Evolutionary conservation across 2,329 filamentous ascomycete genomes (phyloP).

Genomic region (Aspergillus jensenii): DNA sequence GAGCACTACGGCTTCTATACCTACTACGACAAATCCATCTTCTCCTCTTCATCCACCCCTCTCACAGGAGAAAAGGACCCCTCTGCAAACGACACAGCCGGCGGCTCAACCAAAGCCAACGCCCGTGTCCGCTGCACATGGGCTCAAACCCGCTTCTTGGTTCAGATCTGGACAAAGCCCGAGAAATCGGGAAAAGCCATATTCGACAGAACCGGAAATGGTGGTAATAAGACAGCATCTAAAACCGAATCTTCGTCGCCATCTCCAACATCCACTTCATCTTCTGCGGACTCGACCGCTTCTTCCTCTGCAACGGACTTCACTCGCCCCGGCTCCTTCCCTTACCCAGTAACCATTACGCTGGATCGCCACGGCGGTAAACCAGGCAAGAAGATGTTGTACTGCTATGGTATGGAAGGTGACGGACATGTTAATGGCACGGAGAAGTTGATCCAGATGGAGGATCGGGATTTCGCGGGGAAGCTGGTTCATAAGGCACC

Average conservation of each 20-base stretch:
- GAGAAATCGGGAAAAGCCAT: conserved; percentile 31
- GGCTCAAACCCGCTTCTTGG: conserved; percentile 60
- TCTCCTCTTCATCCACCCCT: conserved; percentile 62
- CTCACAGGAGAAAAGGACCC: conserved; percentile 45
- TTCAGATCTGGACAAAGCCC: conserved; percentile 63
- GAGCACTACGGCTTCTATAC: conserved; percentile 95
- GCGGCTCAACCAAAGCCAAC: conserved; percentile 48
- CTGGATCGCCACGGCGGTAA: conserved; percentile 61
- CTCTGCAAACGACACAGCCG: conserved; percentile 42
- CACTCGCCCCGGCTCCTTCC: conserved; percentile 57
- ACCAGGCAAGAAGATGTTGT: conserved; percentile 55
- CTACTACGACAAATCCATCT: conserved; percentile 86
- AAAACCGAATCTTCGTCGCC: not conserved
- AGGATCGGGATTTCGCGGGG: conserved; percentile 54
- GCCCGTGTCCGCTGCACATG: conserved; percentile 57
- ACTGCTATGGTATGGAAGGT: conserved; percentile 59
- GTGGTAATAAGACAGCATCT: not conserved
- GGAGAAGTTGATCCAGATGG: conserved; percentile 50
- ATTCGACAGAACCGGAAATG: conserved; percentile 14
- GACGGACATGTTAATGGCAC: conserved; percentile 47
- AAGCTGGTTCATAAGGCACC: conserved; percentile 51
- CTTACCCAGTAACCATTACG: conserved; percentile 61
- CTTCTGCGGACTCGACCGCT: conserved; percentile 12
- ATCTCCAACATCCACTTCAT: conserved; percentile 11
- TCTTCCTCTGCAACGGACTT: conserved; percentile 45